A percentile compares a stretch with the other conserved stretches of the same genome.
Evolutionary conservation across 148 eudicot genomes (phyloP).

Genomic region (Silene conica): DNA sequence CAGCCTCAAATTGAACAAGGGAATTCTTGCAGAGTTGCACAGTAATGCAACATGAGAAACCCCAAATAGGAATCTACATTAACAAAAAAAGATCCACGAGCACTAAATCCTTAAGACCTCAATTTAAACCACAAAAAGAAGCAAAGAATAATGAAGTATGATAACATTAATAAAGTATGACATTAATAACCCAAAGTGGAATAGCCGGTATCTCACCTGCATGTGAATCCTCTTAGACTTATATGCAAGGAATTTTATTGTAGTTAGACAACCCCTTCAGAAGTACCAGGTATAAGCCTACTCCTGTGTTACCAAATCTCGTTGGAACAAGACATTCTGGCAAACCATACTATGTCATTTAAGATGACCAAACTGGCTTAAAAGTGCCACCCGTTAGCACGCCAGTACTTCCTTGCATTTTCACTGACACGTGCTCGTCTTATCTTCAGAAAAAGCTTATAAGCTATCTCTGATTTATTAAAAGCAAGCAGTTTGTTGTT

Average conservation of each 20-base stretch:
- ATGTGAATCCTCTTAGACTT: conserved; percentile 3
- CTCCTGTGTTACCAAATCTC: background rate
- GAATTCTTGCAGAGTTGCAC: background rate
- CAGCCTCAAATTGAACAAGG: background rate
- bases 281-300: background rate
- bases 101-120: background rate
- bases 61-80: too few relatives aligned
- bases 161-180: background rate
- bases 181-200: background rate
- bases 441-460: conserved; percentile 68
- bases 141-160: background rate
- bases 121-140: background rate
- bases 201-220: conserved; percentile 7
- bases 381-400: conserved; percentile 90
- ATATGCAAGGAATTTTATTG: background rate
- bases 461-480: conserved; percentile 57
- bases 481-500: conserved; percentile 64
- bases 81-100: too few relatives aligned
- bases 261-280: background rate
- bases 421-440: conserved; percentile 62
- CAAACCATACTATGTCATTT: background rate
- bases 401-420: conserved; percentile 68
- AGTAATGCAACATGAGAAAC: background rate
- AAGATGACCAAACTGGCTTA: conserved; percentile 23
- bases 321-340: background rate